These are phyloP conservation scores for Melocanna baccifera DNA, from an alignment of 176 grass and related monocot genomes.

Conservation along the genomic window DNA sequence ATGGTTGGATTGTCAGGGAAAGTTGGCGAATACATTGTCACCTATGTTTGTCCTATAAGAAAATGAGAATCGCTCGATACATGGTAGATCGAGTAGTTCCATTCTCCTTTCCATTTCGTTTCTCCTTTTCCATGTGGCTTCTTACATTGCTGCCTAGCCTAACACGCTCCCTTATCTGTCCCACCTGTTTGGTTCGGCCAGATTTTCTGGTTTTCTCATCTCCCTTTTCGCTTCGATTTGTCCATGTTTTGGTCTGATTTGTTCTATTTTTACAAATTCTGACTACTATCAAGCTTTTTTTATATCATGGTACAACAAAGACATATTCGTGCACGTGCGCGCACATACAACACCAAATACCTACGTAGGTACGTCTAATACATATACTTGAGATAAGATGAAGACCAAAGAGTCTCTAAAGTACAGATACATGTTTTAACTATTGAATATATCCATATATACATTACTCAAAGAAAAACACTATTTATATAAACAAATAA, in stretches of 20 bases:
- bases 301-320: too few relatives aligned
- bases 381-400: too few relatives aligned
- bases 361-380: too few relatives aligned
- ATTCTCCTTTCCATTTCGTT: background rate
- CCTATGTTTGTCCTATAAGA: slow-evolving; percentile 3
- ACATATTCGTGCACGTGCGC: too few relatives aligned
- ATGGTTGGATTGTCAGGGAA: background rate
- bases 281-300: background rate
- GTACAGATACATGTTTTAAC: too few relatives aligned
- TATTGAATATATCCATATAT: too few relatives aligned
- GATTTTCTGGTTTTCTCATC: background rate
- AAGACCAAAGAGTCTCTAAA: too few relatives aligned
- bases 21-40: background rate
- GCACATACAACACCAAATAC: too few relatives aligned
- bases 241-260: background rate
- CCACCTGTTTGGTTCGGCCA: background rate
- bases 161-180: background rate
- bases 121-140: background rate
- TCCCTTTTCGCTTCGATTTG: background rate
- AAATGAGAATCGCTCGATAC: background rate
- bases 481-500: too few relatives aligned
- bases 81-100: background rate
- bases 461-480: too few relatives aligned
- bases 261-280: background rate
- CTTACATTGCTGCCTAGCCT: background rate